These are phyloP conservation scores for Phyllosticta capitalensis DNA, from an alignment of 2,329 filamentous ascomycete species.

Conservation along the genomic window DNA sequence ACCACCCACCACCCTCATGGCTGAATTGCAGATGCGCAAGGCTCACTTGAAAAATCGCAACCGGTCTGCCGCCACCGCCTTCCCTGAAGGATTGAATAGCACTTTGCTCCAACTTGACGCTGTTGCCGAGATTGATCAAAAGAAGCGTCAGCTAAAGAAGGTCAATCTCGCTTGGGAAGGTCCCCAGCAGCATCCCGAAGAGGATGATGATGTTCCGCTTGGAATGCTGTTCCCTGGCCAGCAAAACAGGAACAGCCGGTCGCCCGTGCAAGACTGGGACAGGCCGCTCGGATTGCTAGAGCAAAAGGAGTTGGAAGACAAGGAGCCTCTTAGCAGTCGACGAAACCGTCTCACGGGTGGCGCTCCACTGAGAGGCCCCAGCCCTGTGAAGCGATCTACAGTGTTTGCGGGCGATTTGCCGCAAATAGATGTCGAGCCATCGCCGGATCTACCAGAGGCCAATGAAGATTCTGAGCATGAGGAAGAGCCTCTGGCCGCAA, in stretches of 20 bases:
- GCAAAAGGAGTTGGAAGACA: constrained; percentile 77
- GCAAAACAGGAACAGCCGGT: constrained; percentile 25
- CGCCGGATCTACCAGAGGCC: constrained; percentile 13
- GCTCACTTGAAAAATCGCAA: constrained; percentile 76
- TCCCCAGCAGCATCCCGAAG: constrained; percentile 30
- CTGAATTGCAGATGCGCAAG: constrained; percentile 85
- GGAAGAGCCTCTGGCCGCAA: constrained; percentile 58
- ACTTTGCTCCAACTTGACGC: constrained; percentile 86
- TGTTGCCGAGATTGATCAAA: constrained; percentile 74
- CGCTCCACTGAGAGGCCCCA: constrained; percentile 27
- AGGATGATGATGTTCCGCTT: constrained; percentile 73
- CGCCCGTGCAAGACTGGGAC: constrained; percentile 36
- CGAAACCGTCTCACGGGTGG: constrained; percentile 64
- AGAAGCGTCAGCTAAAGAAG: constrained; percentile 61
- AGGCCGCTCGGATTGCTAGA: constrained; percentile 68
- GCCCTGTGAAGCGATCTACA: constrained; percentile 16
- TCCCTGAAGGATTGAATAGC: constrained; percentile 74
- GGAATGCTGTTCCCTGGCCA: constrained; percentile 65
- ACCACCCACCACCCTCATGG: constrained; percentile 79
- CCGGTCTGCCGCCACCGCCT: constrained; percentile 52
- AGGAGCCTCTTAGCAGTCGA: constrained; percentile 73
- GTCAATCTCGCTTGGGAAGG: constrained; percentile 90
- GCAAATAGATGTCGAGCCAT: background rate
- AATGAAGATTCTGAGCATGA: constrained; percentile 32
- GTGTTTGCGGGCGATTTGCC: background rate